Evolutionary conservation across 2,329 filamentous ascomycete genomes (phyloP), one percentile per base, ranked within the genome.

Genomic region (Colletotrichum eleusines): DNA sequence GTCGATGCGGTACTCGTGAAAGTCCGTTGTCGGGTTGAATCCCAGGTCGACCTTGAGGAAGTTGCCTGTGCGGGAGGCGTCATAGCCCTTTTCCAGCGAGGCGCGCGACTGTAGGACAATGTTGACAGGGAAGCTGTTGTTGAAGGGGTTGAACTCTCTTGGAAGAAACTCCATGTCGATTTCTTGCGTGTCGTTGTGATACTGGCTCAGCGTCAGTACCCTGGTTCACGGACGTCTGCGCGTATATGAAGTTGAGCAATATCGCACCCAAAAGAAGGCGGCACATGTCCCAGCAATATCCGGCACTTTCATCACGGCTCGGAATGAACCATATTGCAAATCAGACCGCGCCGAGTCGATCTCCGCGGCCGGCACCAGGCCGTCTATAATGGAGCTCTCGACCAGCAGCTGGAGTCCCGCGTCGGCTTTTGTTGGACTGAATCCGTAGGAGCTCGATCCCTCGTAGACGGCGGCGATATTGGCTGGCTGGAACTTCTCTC

Each of bases 81-180:
- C 86, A 78, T 86, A 92, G 33, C 90, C 91, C 6, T 84, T 83
- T 16, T 83, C 77, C 2, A 84, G 84, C 0, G 91, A 89, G 40
- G 86, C 81, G 7, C 84, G 84, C 1, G 92, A 91, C 77, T 95
- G 93, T 8, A 94, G 83, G n/a, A 94, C 92, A 1, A 95, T 87
- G 77, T 94, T 93, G 63, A 94, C 84, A 0, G 89, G 87, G 73
- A 86, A 91, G 40, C 83, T 83, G 33, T 81, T 78, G 63, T 85
- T 85, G 58, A 77, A 76, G 1, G 77, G 74, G 69, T 88, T 83
- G 77, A 91, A 92, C 73, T 94, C 85, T 28, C 84, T 83, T 1
- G 92, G 93, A 2, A 95, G 85, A 76, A 94, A 93, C 74, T 95
- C 93, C 81, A 95, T 90, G 77, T 95, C 92, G 75, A 95, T 94